Evolutionary conservation across 768 basidiomycete genomes (phyloP).

Genomic region (Rhizopogon vulgaris): DNA sequence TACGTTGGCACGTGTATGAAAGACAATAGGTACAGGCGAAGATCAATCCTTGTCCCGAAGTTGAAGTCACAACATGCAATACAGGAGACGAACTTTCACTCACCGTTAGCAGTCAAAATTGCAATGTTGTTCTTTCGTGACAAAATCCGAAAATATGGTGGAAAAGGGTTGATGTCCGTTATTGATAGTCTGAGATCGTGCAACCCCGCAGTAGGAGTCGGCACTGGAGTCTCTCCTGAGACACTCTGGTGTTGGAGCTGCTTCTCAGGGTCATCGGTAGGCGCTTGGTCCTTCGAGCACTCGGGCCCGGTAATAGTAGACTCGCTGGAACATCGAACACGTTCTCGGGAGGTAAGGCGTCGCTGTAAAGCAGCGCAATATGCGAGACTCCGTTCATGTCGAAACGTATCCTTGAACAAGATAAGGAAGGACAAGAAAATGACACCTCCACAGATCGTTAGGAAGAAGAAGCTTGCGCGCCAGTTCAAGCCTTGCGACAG

Average conservation of each 20-base stretch:
- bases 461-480: constrained; percentile 82
- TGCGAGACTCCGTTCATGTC: constrained; percentile 71
- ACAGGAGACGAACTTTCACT: not conserved
- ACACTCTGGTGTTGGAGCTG: constrained; percentile 19
- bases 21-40: constrained; percentile 71
- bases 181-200: constrained; percentile 48
- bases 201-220: constrained; percentile 9
- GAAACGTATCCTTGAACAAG: constrained; percentile 79
- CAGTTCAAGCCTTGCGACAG: constrained; percentile 65
- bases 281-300: constrained; percentile 7
- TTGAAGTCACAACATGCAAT: constrained; percentile 5
- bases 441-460: constrained; percentile 53
- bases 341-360: constrained; percentile 24
- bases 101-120: constrained; percentile 38
- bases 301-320: constrained; percentile 11
- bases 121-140: constrained; percentile 60
- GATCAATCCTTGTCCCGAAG: constrained; percentile 42
- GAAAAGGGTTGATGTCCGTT: constrained; percentile 70
- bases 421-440: constrained; percentile 53
- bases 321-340: constrained; percentile 17
- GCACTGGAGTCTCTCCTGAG: constrained; percentile 10
- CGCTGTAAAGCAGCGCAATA: constrained; percentile 64
- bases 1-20: constrained; percentile 69
- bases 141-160: constrained; percentile 53
- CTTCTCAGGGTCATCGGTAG: constrained; percentile 10